Evolutionary conservation across 768 basidiomycete genomes (phyloP), one percentile per base, ranked within the genome.

Genomic region (Lentinula boryana): DNA sequence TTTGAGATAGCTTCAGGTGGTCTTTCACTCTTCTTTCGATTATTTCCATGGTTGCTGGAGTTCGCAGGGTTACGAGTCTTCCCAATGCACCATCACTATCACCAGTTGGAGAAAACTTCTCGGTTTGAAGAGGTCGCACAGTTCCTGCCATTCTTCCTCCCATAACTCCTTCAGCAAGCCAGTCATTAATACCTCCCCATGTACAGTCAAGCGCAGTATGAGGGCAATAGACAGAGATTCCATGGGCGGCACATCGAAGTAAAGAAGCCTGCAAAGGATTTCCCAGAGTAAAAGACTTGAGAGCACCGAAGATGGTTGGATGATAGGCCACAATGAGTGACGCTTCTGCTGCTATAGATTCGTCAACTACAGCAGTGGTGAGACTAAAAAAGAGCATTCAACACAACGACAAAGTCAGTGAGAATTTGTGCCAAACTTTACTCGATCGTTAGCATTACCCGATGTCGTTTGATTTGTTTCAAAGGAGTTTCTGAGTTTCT

Each of bases 181-280:
- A 97, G 73, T 95, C 93, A 68, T 96, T 97, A 57, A 96, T 84
- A 0, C 96, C 95, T 5, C 84, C 90, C 66, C 83, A 80, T 1
- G 91, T 85, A n/a, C 80, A 80, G 74, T 98, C 96, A 16, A 97
- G 80, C 0, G 93, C 84, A 0, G 91, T 93, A 74, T 98, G 96
- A 2, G 96, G 93, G 43, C 82, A 82, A 75, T 91, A 96, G 4
- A 98, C 81, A 1, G 88, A 89, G 60, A 98, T 87, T 0, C 95
- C 95, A 12, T 84, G 79, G 1, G 91, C 87, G 0, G 88, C 87
- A 63, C 95, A 92, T 59, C 77, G 81, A 5, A 98, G 81, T 23
- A 98, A 80, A 4, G 88, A 89, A 2, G 82, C 71, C 74, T 96
- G 94, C 8, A 98, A 77, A 0, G 93, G 84, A 63, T 88, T 88